Percentiles rank a stretch among this genome's conserved stretches.
These are phyloP conservation scores for Penicillium psychrosexuale DNA, from an alignment of 2,329 filamentous ascomycete genomes.

Conservation along the genomic window DNA sequence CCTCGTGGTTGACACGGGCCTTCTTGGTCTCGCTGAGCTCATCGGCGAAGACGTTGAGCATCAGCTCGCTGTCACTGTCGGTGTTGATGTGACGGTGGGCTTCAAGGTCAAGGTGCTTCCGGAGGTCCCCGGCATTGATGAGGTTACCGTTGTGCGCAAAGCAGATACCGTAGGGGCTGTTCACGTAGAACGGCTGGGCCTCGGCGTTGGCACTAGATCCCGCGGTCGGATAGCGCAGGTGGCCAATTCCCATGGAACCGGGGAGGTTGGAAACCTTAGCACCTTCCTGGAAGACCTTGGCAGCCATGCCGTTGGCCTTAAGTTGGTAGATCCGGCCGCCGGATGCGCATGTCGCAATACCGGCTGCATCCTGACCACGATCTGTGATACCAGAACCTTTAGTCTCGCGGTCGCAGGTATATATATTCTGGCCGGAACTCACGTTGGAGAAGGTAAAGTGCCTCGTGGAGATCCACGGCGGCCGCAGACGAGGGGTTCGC, in stretches of 20 bases:
- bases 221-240: constrained; percentile 85
- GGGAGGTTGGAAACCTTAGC: constrained; percentile 69
- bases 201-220: constrained; percentile 81
- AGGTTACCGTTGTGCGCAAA: constrained; percentile 86
- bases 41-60: constrained; percentile 84
- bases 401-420: constrained; percentile 21
- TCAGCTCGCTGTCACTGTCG: constrained; percentile 81
- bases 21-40: constrained; percentile 78
- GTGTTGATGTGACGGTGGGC: constrained; percentile 87
- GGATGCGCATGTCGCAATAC: constrained; percentile 70
- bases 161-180: constrained; percentile 77
- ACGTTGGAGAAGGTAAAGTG: constrained; percentile 66
- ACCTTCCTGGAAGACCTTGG: constrained; percentile 80
- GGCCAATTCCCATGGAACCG: constrained; percentile 81
- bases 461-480: constrained; percentile 67
- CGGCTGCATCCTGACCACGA: constrained; percentile 82
- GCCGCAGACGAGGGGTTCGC: constrained; percentile 52
- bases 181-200: constrained; percentile 90
- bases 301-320: constrained; percentile 86
- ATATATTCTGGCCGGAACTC: constrained; percentile 22
- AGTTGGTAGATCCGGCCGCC: constrained; percentile 82
- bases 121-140: constrained; percentile 71
- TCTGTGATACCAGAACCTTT: constrained; percentile 37
- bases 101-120: constrained; percentile 69
- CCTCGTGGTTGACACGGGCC: constrained; percentile 71